Evolutionary conservation across 2,329 filamentous ascomycete genomes (phyloP).

Genomic region (Aspergillus floridensis): DNA sequence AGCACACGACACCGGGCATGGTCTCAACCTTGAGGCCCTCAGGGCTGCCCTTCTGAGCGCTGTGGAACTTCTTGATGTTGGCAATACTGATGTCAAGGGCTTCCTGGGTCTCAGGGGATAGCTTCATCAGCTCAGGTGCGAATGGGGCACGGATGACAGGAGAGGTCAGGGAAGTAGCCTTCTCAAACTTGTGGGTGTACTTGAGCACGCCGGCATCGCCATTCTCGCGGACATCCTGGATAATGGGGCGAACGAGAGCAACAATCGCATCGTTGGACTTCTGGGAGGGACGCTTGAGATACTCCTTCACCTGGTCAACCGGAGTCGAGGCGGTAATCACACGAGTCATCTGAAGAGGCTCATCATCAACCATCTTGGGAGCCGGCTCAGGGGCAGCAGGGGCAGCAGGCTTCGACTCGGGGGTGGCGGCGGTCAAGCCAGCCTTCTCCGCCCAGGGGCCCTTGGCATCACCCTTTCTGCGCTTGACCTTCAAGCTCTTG

Average conservation of each 20-base stretch:
- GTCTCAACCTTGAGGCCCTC: conserved; percentile 85
- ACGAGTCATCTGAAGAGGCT: conserved; percentile 77
- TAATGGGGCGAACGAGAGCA: conserved; percentile 85
- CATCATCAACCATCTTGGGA: conserved; percentile 26
- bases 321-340: conserved; percentile 67
- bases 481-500: conserved; percentile 93
- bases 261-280: conserved; percentile 93
- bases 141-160: conserved; percentile 90
- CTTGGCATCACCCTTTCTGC: conserved; percentile 91
- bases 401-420: conserved; percentile 48
- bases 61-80: conserved; percentile 92
- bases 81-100: conserved; percentile 94
- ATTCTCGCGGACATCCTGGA: conserved; percentile 76
- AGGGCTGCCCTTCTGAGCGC: conserved; percentile 75
- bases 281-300: conserved; percentile 84
- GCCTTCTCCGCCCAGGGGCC: conserved; percentile 85
- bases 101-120: conserved; percentile 76
- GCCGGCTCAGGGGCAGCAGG: conserved; percentile 38
- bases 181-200: conserved; percentile 98
- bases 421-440: conserved; percentile 58
- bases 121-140: conserved; percentile 77
- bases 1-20: conserved; percentile 95
- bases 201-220: conserved; percentile 86
- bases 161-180: conserved; percentile 83
- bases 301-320: conserved; percentile 65